Base-by-base conservation (phyloP, 2,329 filamentous ascomycete species). In the Fusarium miscanthi region DNA sequence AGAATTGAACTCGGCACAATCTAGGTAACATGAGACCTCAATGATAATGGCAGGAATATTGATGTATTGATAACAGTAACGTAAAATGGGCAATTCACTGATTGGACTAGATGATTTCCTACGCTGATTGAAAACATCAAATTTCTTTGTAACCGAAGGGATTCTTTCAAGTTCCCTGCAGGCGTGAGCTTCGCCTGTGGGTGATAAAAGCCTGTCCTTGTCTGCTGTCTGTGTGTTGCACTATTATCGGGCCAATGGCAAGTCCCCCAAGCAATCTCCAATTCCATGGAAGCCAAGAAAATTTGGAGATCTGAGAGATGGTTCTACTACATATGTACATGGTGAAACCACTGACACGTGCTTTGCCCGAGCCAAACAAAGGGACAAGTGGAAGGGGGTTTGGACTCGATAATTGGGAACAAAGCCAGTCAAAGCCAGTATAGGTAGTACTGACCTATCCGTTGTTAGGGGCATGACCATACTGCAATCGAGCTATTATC, bases 161-260 rank as follows among this genome's bases (percentile, higher is more conserved):
- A 54, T 56, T 51, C 46, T 52, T 41, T 46, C 27, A 38, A 48
- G 23, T 57, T 56, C 42, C 48, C 64, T 58, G 49, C 21, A 30
- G 33, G 35, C 35, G 31, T 61, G 31, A 33, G 51, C 23, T 41
- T 48, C 46, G 37, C 31, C 42, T 63, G 46, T 40, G 61, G 17
- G 45, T 41, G 21, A 52, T 33, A 30, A 45, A 49, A 33, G 48
- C 69, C 33, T 69, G 64, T 64, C 69, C 69, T 53, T 69, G 65
- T 63, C 27, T 23, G 27, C 25, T 54, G 45, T 53, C 40, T 41
- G 51, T 48, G 57, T 58, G 37, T n/a, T 46, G 37, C 41, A 48
- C 31, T 63, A 37, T 45, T 72, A 74, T 74, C 67, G 54, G 40
- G 43, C 70, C 70, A 73, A 73, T 73, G 45, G 33, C 38, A 64